Evolutionary conservation across 441 rosid species (phyloP), one percentile per base, ranked within the genome.

Genomic region (Isatis lusitanica): DNA sequence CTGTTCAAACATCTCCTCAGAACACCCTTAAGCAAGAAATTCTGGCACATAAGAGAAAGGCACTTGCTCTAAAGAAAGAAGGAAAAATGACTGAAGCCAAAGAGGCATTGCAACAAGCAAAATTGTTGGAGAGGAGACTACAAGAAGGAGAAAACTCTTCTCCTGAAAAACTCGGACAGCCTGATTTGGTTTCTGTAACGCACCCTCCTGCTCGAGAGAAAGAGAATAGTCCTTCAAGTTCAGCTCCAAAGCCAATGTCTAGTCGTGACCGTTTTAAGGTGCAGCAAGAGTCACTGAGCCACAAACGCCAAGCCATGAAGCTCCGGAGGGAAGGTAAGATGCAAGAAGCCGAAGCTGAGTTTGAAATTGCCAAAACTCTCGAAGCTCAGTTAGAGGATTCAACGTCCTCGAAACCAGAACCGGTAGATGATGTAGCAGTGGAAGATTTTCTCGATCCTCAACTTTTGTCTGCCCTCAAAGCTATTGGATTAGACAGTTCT

Each of bases 381-480:
- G 97, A 95, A 82, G 85, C 90, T 55, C 96, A 86, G 79, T 72
- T 93, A 81, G 99, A 91, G 58, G 89, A 83, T 76, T 81, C 87
- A 38, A 6, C 79, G 24, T 76, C 84, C 15, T 63, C 67, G 21
- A 77, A 64, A 44, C 58, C 76, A 42, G 88, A 70, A 73, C 39
- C 65, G 4, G 76, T 21, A 16, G 85, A 82, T 55, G 90, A 82
- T 69, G 88, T 83, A 52, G 80, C 58, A 60, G 90, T 90, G 35
- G 97, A 91, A 79, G 96, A 90, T 89, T 80, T 94, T 78, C 98
- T 94, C 15, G 97, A 90, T 88, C 96, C 98, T 77, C 91, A 87
- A 61, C 97, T 94, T 71, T 77, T 92, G 5, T 87, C 93, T 79
- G 94, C 96, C 33, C 75, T 95, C 58, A 84, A 75, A 80, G 94